Conservation (phyloP, 108 stramenopile genomes). For the Epithemia pelagica region DNA sequence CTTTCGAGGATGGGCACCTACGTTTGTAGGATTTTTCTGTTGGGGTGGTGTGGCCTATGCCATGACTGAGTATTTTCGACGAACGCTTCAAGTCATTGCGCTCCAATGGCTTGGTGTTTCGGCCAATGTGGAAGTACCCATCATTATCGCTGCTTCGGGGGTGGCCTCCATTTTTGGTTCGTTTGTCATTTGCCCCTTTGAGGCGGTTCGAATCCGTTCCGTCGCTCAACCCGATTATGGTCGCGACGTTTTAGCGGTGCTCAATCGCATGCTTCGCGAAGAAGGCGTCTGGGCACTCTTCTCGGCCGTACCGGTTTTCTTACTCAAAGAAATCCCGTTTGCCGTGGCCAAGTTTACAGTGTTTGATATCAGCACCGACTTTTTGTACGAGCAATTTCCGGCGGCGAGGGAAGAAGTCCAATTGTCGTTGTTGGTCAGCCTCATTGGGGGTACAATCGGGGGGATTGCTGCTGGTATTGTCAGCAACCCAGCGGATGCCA, state of each 20-base stretch:
- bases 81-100: constrained; percentile 22
- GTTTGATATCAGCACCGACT: constrained; percentile 58
- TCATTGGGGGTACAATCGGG: constrained; percentile 58
- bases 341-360: constrained; percentile 48
- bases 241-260: constrained; percentile 34
- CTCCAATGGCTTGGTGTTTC: constrained; percentile 8
- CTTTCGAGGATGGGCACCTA: constrained; percentile 80
- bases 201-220: constrained; percentile 58
- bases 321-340: constrained; percentile 44
- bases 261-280: constrained; percentile 45
- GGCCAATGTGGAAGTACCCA: constrained; percentile 34
- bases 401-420: constrained; percentile 61
- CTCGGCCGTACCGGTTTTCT: constrained; percentile 47
- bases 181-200: constrained; percentile 55
- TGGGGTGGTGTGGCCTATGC: constrained; percentile 64
- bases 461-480: constrained; percentile 59
- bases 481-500: constrained; percentile 54
- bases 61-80: constrained; percentile 61
- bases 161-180: constrained; percentile 33
- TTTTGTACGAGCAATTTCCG: constrained; percentile 46
- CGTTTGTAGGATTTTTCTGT: constrained; percentile 74
- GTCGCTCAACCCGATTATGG: constrained; percentile 67
- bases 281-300: constrained; percentile 52
- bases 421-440: constrained; percentile 50
- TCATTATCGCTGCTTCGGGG: constrained; percentile 12